Conservation (phyloP, 805 yeast species). For the Ogataea methylovora region DNA sequence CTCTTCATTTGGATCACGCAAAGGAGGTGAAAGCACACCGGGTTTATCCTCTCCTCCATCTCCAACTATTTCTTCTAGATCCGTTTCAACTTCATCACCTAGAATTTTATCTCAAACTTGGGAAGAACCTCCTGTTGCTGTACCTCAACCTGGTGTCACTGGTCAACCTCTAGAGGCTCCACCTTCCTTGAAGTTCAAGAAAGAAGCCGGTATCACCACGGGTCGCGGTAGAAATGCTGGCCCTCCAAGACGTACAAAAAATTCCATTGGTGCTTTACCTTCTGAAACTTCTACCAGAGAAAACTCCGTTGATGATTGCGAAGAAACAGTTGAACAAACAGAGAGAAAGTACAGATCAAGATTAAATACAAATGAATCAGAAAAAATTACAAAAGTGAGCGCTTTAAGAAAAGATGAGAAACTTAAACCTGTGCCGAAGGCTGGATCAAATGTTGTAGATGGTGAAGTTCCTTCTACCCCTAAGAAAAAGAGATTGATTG, state of each 20-base stretch:
- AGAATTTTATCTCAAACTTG: slow-evolving; percentile 16
- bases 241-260: background rate
- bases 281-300: background rate
- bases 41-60: too few relatives aligned
- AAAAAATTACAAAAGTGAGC: slow-evolving; percentile 25
- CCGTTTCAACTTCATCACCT: too few relatives aligned
- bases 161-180: slow-evolving; percentile 68
- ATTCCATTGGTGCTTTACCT: background rate
- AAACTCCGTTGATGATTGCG: slow-evolving; percentile 6
- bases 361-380: slow-evolving; percentile 28
- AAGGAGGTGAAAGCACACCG: too few relatives aligned
- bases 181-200: slow-evolving; percentile 54
- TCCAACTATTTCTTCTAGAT: too few relatives aligned
- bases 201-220: slow-evolving; percentile 14
- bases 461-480: background rate
- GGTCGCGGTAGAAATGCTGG: background rate
- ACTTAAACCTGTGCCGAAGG: background rate
- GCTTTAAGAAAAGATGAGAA: slow-evolving; percentile 4
- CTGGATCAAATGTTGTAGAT: background rate
- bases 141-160: slow-evolving; percentile 52
- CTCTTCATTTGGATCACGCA: too few relatives aligned
- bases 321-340: slow-evolving; percentile 3
- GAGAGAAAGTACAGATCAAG: slow-evolving; percentile 12
- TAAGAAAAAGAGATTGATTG: background rate
- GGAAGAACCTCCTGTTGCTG: slow-evolving; percentile 52